Base-by-base conservation (phyloP, 768 basidiomycete genomes). In the Trametes maxima region DNA sequence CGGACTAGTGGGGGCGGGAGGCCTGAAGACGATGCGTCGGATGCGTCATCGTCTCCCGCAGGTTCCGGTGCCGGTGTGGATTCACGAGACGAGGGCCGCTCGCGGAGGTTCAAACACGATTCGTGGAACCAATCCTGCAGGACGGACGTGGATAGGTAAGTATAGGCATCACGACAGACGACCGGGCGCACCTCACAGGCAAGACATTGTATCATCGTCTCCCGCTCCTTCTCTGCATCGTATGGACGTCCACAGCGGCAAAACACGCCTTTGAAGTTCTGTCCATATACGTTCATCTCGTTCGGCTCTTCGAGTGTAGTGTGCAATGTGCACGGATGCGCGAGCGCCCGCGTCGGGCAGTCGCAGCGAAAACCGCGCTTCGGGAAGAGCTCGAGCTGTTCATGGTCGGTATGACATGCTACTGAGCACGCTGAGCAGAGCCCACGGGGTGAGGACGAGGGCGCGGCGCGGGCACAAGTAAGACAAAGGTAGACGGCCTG, bases 81-180 rank as follows among this genome's bases (percentile, higher is more conserved):
- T 49, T 75, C 79, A 58, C 83, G 79, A 10, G 80, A 80, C 6
- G 74, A 65, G 10, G 88, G 89, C 21, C 82, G 81, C 70, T 87
- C 83, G 61, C 90, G 83, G 44, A 94, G 79, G 73, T 91, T 88
- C 66, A 92, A 85, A 68, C 92, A 94, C 12, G 90, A 93, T 76
- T 94, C 92, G 67, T 94, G 92, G 73, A 87, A 94, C 92, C 92
- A 94, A 69, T 94, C 92, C 91, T 93, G 63, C n/a, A 60, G 2
- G 4, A 14, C 46, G 37, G 46, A 37, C 2, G 10, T 17, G 22
- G 17, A 35, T 51, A 33, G 14, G 42, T 65, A 40, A 47, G 62
- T 42, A 56, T 17, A 24, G 25, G 33, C 65, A n/a, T 50, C 39
- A 59, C 21, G 24, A 7, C 53, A 40, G 39, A 33, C 35, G 36